Conservation (phyloP, 805 yeast species). For the Hyphopichia homilentoma region DNA sequence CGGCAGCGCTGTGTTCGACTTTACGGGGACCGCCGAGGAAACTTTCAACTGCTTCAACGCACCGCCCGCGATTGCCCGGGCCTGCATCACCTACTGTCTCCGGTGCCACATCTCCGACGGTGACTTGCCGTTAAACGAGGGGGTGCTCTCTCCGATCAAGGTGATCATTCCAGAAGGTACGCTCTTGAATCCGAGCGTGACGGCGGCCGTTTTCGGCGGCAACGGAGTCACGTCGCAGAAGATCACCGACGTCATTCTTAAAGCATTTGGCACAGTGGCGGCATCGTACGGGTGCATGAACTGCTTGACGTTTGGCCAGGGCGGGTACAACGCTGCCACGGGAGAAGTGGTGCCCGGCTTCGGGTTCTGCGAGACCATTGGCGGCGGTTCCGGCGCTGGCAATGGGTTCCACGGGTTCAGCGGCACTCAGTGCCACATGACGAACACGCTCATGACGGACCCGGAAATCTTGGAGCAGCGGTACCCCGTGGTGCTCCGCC, state of each 20-base stretch:
- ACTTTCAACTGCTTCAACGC: conserved; percentile 17
- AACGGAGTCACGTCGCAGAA: conserved; percentile 20
- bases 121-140: conserved; percentile 19
- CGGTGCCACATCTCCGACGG: conserved; percentile 13
- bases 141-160: conserved; percentile 15
- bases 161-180: conserved; percentile 12
- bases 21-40: conserved; percentile 22
- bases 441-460: conserved; percentile 24
- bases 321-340: conserved; percentile 10
- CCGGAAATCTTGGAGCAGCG: conserved; percentile 19
- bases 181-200: conserved; percentile 13
- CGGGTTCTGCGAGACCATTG: conserved; percentile 10
- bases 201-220: conserved; percentile 18
- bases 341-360: conserved; percentile 14
- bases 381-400: conserved; percentile 18
- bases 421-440: conserved; percentile 47
- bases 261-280: conserved; percentile 17
- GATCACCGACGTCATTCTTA: conserved; percentile 16
- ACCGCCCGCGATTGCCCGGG: conserved; percentile 13
- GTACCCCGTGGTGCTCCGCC: conserved; percentile 14
- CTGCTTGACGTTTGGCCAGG: conserved; percentile 17
- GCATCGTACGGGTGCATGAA: conserved; percentile 20
- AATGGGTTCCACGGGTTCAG: conserved; percentile 13
- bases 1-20: conserved; percentile 22
- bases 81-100: conserved; percentile 14